Evolutionary conservation across 2,329 filamentous ascomycete genomes (phyloP), one percentile per base, ranked within the genome.

Genomic region (Escovopsis sp.): DNA sequence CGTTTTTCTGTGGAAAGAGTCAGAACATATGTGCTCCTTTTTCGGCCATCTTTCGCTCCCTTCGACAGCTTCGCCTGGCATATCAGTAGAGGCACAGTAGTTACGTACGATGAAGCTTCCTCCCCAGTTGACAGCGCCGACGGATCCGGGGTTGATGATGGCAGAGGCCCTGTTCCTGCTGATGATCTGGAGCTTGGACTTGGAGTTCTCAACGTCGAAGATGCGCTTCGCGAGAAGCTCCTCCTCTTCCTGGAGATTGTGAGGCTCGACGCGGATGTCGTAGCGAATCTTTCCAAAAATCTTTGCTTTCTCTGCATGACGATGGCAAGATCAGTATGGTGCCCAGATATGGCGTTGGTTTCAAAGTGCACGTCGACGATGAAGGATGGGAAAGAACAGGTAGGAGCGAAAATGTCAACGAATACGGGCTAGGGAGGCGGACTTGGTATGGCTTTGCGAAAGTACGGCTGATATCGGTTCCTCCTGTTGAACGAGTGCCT

Each of bases 281-380:
- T 86, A 80, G 35, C 69, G 68, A 39, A 92, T 72, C 38, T 70
- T 76, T 31, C 80, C 84, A 19, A 73, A 69, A 8, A 93, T 63
- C 18, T 74, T 75, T 6, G 85, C 93, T 55, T 84, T 79, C 57
- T 93, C 84, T 80, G n/a, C n/a, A n/a, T n/a, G n/a, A n/a, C n/a
- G n/a, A 53, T 16, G 33, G 27, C n/a, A 15, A 18, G 9, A 35
- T 57, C 35, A 56, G 47, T 36, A 36, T 26, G 17, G 14, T 5
- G 15, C 21, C 5, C 13, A 14, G 29, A 25, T 29, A 32, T 6
- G n/a, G n/a, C n/a, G n/a, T n/a, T n/a, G n/a, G n/a, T n/a, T n/a
- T n/a, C n/a, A n/a, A n/a, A n/a, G n/a, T n/a, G 39, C 17, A 16
- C n/a, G 21, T 23, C 4, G 14, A n/a, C 13, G 14, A n/a, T 26